Base-by-base conservation (phyloP, 2,329 filamentous ascomycete genomes). In the Pleoardoris graminearum region DNA sequence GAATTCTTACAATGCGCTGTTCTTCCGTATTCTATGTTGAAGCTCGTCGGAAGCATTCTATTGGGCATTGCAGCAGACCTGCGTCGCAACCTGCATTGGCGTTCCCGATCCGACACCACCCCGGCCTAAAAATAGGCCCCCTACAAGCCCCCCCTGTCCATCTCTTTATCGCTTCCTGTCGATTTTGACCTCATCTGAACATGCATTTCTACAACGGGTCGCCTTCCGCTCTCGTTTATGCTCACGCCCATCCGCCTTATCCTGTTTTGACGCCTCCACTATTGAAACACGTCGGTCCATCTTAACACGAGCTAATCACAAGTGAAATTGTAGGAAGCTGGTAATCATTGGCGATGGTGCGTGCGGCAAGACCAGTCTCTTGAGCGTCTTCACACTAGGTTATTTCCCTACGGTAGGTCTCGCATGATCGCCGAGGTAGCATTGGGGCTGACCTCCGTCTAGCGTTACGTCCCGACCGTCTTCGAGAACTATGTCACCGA, bases 401-500 rank as follows among this genome's bases (percentile, higher is more conserved):
- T 97, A 97, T 77, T 99, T 97, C 69, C 94, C 94, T 67, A 96
- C 91, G 70, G 93, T 97, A 81, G 79, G 91, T 84, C 45, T 45
- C 48, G 54, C 56, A 49, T 33, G 33, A 49, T 55, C 44, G 41
- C 23, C 54, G 50, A 55, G 23, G 55, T 57, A 52, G 46, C 57
- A 61, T 66, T 45, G 64, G 69, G 61, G 71, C 56, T 41, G 44
- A 19, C 17, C 37, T 16, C 19, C 30, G n/a, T 60, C 35, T 47
- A 73, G 71, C 71, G 71, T 55, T 73, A 73, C 54, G 71, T 74
- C 30, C 94, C 94, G 1, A 99, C 94, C 41, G 94, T 99, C 32
- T 99, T 99, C 76, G 94, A 99, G 73, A 99, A 99, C 79, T 99
- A 99, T 70, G 94, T 99, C 60, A 99, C 94, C 65, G 94, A 99